Evolutionary conservation across 768 basidiomycete species (phyloP).

Genomic region (Panaeolus cyanescens): DNA sequence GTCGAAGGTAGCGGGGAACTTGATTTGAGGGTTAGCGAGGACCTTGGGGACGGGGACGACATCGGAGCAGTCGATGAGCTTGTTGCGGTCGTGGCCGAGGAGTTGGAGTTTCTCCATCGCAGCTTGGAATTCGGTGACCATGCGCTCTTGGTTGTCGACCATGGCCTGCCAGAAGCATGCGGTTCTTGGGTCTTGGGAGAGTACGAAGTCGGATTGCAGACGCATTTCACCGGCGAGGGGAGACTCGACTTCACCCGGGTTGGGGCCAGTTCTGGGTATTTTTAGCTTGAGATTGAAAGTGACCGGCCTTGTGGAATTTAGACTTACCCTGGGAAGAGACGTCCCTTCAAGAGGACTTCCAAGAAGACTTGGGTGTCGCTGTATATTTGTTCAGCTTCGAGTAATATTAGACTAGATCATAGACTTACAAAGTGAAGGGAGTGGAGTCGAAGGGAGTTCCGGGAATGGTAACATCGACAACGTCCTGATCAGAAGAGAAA

Average conservation of each 20-base stretch:
- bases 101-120: constrained; percentile 46
- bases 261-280: constrained; percentile 5
- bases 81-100: constrained; percentile 37
- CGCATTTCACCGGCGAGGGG: constrained; percentile 44
- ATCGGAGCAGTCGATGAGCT: constrained; percentile 45
- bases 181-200: constrained; percentile 32
- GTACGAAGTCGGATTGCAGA: constrained; percentile 41
- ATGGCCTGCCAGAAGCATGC: constrained; percentile 46
- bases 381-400: neutral
- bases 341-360: too few species aligned
- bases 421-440: constrained; percentile 32
- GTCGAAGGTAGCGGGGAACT: neutral
- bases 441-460: constrained; percentile 50
- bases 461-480: too few species aligned
- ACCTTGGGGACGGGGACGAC: constrained; percentile 36
- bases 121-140: constrained; percentile 35
- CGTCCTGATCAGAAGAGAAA: too few species aligned
- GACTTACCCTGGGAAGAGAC: constrained; percentile 40
- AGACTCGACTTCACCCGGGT: constrained; percentile 38
- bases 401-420: too few species aligned
- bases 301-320: neutral
- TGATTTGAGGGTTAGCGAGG: neutral
- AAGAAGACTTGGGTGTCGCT: constrained; percentile 32
- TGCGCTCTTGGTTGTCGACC: constrained; percentile 11
- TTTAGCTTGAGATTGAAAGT: neutral